Conservation (phyloP, 352 stramenopile species). For the Stramenopiles sp. region DNA sequence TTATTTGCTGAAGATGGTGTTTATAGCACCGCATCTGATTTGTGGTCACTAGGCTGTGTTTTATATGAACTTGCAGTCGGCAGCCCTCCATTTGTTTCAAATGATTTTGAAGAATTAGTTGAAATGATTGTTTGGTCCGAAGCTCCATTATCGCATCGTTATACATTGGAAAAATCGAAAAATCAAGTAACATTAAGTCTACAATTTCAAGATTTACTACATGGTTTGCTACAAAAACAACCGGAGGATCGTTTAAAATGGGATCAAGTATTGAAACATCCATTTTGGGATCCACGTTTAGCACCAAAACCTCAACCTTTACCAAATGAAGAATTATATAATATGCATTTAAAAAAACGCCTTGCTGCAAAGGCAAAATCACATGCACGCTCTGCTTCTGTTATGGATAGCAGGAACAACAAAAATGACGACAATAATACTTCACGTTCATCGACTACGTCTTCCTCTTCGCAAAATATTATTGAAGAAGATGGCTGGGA, state of each 20-base stretch:
- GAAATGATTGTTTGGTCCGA: constrained; percentile 29
- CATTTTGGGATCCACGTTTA: constrained; percentile 46
- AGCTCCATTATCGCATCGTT: not conserved
- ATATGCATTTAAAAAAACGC: no score
- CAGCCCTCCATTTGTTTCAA: constrained; percentile 39
- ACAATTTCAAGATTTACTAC: constrained; percentile 35
- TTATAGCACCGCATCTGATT: constrained; percentile 64
- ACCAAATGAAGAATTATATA: no score
- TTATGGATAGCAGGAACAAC: no score
- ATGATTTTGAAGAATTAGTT: constrained; percentile 40
- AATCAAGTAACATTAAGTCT: constrained; percentile 31
- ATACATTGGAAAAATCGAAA: constrained; percentile 25
- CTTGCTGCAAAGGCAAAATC: no score
- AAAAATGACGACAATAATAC: no score
- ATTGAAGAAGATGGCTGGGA: no score
- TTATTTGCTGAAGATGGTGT: constrained; percentile 52
- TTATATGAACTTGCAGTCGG: constrained; percentile 46
- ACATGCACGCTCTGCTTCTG: no score
- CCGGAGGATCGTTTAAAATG: constrained; percentile 44
- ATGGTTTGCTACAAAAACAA: constrained; percentile 38
- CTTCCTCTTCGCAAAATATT: no score
- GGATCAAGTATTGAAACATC: constrained; percentile 38
- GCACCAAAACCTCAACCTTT: no score
- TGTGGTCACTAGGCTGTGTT: constrained; percentile 56
- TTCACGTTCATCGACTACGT: no score